Conservation (phyloP, 2,329 filamentous ascomycete genomes). For the Talaromyces islandicus region DNA sequence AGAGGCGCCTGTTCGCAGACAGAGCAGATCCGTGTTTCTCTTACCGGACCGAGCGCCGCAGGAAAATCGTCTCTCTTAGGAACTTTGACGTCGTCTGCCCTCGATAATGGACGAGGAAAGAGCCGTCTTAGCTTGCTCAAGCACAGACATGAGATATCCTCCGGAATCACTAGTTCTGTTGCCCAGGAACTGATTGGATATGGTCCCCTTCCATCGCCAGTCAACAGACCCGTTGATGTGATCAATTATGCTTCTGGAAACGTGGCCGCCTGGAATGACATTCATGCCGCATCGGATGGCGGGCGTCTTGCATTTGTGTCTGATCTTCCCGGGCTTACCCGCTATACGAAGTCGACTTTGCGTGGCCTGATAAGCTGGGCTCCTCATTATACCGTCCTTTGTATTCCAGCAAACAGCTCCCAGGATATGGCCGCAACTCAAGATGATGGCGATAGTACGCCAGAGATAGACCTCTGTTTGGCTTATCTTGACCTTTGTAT, state of each 20-base stretch:
- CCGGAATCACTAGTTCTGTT: constrained; percentile 88
- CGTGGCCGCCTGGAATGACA: constrained; percentile 89
- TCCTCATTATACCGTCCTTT: constrained; percentile 87
- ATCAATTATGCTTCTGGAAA: constrained; percentile 83
- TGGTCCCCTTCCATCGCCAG: constrained; percentile 25
- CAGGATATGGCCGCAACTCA: constrained; percentile 38
- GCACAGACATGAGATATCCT: constrained; percentile 87
- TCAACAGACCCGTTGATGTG: constrained; percentile 41
- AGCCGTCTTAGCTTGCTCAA: constrained; percentile 83
- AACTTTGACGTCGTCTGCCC: constrained; percentile 75
- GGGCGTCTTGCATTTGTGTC: constrained; percentile 75
- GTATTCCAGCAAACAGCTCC: constrained; percentile 70
- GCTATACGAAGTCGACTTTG: constrained; percentile 82
- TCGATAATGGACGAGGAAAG: constrained; percentile 89
- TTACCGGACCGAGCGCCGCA: constrained; percentile 82
- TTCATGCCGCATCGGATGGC: constrained; percentile 73
- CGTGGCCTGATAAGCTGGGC: constrained; percentile 92
- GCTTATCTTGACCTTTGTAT: constrained; percentile 82
- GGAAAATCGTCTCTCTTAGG: constrained; percentile 91
- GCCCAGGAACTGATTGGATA: constrained; percentile 93
- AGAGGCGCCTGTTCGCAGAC: constrained; percentile 44
- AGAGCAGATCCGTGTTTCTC: constrained; percentile 76
- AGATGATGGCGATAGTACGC: constrained; percentile 23
- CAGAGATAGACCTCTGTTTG: constrained; percentile 65
- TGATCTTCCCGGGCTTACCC: constrained; percentile 85